Evolutionary conservation across 768 basidiomycete species (phyloP).

Genomic region (Zangia roseola): DNA sequence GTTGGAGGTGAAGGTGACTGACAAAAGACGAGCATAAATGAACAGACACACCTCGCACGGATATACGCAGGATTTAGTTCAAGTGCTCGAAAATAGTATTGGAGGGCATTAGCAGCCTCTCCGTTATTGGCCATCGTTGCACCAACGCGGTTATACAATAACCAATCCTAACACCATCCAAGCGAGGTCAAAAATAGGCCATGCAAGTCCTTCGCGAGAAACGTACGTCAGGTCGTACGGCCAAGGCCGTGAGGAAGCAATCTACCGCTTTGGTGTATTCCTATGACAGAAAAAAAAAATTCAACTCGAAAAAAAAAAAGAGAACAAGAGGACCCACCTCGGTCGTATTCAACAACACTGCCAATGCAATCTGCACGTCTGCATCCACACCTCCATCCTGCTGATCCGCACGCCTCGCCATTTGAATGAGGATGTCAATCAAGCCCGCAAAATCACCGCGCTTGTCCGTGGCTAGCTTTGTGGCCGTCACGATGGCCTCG

Average conservation of each 20-base stretch:
- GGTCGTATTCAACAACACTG: slow-evolving; percentile 87
- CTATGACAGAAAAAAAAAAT: slow-evolving; percentile 37
- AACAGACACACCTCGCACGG: slow-evolving; percentile 66
- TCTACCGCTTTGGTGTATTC: slow-evolving; percentile 92
- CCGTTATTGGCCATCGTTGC: slow-evolving; percentile 94
- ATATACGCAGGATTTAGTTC: slow-evolving; percentile 89
- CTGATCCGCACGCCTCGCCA: slow-evolving; percentile 58
- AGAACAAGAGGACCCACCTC: slow-evolving; percentile 54
- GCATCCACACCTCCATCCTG: slow-evolving; percentile 70
- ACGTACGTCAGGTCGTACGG: slow-evolving; percentile 80
- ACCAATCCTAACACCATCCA: slow-evolving; percentile 65
- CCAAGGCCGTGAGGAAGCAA: slow-evolving; percentile 88
- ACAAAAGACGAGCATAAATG: not conserved
- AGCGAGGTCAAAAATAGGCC: not conserved
- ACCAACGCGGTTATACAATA: slow-evolving; percentile 90
- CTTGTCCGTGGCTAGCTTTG: slow-evolving; percentile 28
- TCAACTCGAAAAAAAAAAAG: not conserved
- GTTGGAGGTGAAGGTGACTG: not conserved
- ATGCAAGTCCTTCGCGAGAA: not conserved
- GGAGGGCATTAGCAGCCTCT: slow-evolving; percentile 72
- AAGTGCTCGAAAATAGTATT: slow-evolving; percentile 84
- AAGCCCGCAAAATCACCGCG: slow-evolving; percentile 45
- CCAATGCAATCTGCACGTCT: slow-evolving; percentile 93
- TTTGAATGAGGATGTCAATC: slow-evolving; percentile 75
- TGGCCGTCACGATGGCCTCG: slow-evolving; percentile 41